These are phyloP conservation scores for Elaeis guineensis DNA, from an alignment of 176 grass and related monocot species.

Conservation along the genomic window DNA sequence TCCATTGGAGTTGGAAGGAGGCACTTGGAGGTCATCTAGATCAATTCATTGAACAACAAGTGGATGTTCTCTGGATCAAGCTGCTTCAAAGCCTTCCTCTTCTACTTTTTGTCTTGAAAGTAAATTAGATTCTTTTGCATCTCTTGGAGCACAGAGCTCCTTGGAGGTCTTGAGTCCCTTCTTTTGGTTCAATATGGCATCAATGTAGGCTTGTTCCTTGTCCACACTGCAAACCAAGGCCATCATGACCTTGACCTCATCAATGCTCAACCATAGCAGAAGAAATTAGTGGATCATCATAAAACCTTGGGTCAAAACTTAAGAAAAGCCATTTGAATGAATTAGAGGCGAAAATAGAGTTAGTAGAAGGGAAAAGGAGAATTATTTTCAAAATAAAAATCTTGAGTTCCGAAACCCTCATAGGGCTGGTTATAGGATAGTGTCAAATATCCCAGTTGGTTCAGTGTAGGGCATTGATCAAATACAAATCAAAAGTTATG, in stretches of 20 bases:
- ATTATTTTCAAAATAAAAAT: too few relatives aligned
- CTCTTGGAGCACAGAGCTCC: conserved; percentile 78
- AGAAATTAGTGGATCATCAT: conserved; percentile 71
- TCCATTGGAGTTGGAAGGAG: conserved; percentile 51
- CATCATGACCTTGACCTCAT: conserved; percentile 75
- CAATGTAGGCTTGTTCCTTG: conserved; percentile 48
- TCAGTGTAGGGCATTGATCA: too few relatives aligned
- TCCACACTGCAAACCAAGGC: conserved; percentile 56
- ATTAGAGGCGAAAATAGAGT: not conserved
- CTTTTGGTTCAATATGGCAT: conserved; percentile 43
- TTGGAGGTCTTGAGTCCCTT: conserved; percentile 48
- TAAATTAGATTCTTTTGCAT: conserved; percentile 71
- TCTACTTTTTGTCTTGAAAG: conserved; percentile 72
- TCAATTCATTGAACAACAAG: conserved; percentile 56
- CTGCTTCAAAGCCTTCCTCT: conserved; percentile 62
- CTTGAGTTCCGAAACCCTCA: too few relatives aligned
- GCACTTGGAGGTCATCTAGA: conserved; percentile 65
- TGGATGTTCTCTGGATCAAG: conserved; percentile 78
- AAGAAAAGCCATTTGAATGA: not conserved
- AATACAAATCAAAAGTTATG: too few relatives aligned
- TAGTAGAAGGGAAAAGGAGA: too few relatives aligned
- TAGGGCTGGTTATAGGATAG: too few relatives aligned
- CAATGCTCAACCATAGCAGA: conserved; percentile 48
- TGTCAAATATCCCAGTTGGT: too few relatives aligned
- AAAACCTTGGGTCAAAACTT: conserved; percentile 8